These are phyloP conservation scores for Castanea crenata DNA, from an alignment of 306 rosid genomes.

Conservation along the genomic window DNA sequence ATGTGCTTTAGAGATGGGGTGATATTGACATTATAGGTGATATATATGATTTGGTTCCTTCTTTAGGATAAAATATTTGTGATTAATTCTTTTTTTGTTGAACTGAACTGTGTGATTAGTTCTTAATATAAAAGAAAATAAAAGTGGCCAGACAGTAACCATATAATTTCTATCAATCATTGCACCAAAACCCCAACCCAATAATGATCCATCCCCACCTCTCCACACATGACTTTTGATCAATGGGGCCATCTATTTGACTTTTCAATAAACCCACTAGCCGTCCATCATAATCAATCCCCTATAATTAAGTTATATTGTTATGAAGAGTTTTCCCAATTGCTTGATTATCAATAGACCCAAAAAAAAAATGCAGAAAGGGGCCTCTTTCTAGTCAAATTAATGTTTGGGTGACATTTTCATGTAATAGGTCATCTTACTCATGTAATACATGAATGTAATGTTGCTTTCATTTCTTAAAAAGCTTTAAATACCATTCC, in stretches of 20 bases:
- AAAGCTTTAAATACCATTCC: no score
- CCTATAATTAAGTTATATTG: slow-evolving; percentile 13
- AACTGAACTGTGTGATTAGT: neutral
- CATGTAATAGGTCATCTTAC: no score
- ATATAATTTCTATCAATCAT: neutral
- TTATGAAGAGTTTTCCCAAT: slow-evolving; percentile 16
- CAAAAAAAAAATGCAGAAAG: neutral
- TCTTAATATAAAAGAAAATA: neutral
- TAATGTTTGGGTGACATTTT: neutral
- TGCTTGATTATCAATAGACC: slow-evolving; percentile 16
- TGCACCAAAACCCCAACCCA: slow-evolving; percentile 13
- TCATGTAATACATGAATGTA: no score
- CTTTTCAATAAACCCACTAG: slow-evolving; percentile 17
- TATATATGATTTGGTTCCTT: neutral
- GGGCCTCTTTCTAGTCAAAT: slow-evolving; percentile 21
- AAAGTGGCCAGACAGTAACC: neutral
- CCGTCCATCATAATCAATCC: slow-evolving; percentile 19
- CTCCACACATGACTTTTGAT: neutral
- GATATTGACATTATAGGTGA: neutral
- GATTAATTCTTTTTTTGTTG: neutral
- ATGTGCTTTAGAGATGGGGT: neutral
- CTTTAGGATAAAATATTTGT: neutral
- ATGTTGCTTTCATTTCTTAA: no score
- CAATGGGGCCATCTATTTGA: slow-evolving; percentile 15
- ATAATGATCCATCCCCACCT: slow-evolving; percentile 20